Conservation (phyloP, 2,329 filamentous ascomycete genomes). For the Cordyceps farinosa region DNA sequence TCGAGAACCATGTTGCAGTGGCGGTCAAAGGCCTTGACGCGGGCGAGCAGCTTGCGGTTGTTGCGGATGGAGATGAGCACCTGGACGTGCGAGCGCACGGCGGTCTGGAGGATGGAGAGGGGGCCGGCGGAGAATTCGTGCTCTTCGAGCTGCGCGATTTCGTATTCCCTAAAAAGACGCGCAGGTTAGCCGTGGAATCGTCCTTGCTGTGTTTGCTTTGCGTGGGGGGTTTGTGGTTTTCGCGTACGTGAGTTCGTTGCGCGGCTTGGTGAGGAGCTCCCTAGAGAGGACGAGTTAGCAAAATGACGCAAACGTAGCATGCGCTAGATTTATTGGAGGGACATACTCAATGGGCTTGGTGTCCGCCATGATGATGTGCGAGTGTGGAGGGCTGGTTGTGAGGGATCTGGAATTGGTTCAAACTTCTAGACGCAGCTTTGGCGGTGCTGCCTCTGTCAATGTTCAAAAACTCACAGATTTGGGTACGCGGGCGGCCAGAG, state of each 20-base stretch:
- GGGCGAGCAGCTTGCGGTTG: slow-evolving; percentile 95
- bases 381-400: background rate
- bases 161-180: slow-evolving; percentile 68
- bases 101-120: slow-evolving; percentile 92
- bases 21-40: slow-evolving; percentile 96
- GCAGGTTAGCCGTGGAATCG: background rate
- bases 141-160: slow-evolving; percentile 68
- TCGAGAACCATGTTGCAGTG: slow-evolving; percentile 99
- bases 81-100: slow-evolving; percentile 89
- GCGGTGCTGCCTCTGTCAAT: slow-evolving; percentile 6
- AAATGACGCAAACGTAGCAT: background rate
- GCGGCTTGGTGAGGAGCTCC: slow-evolving; percentile 84
- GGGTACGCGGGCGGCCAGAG: background rate
- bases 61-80: slow-evolving; percentile 97
- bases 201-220: slow-evolving; percentile 10
- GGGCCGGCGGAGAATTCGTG: slow-evolving; percentile 53
- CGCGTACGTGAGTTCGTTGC: slow-evolving; percentile 84
- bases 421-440: slow-evolving; percentile 3
- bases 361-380: slow-evolving; percentile 52
- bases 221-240: slow-evolving; percentile 21
- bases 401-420: background rate
- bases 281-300: slow-evolving; percentile 45
- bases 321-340: background rate
- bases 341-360: slow-evolving; percentile 66
- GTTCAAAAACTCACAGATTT: slow-evolving; percentile 17